Percentiles rank a stretch among this genome's conserved stretches.
Evolutionary conservation across 2,329 filamentous ascomycete species (phyloP).

Genomic region (Apiospora sp.): DNA sequence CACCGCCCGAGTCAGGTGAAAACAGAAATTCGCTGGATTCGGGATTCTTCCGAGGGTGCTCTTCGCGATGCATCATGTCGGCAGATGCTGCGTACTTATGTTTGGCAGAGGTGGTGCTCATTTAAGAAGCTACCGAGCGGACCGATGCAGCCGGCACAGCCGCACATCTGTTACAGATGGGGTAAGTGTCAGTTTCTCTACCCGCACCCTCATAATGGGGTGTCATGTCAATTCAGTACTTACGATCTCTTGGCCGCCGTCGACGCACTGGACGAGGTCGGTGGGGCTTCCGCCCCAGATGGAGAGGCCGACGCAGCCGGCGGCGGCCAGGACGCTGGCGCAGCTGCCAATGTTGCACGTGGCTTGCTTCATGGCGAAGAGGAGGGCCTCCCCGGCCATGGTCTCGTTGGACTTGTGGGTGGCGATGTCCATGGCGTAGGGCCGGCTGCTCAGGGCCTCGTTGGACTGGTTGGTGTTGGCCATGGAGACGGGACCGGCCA

Average conservation of each 20-base stretch:
- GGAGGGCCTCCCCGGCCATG: conserved; percentile 1
- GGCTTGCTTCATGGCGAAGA: background rate
- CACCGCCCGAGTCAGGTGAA: no score
- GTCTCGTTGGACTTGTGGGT: background rate
- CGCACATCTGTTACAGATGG: background rate
- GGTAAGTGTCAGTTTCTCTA: background rate
- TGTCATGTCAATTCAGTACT: background rate
- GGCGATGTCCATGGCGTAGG: background rate
- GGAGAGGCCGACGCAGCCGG: conserved; percentile 2
- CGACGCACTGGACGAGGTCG: background rate
- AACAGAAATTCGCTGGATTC: background rate
- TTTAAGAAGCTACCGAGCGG: background rate
- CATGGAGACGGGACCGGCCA: background rate
- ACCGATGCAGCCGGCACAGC: background rate
- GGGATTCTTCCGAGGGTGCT: no score
- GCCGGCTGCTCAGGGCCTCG: no score
- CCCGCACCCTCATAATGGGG: no score
- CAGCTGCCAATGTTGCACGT: background rate
- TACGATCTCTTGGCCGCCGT: background rate
- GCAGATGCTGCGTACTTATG: background rate
- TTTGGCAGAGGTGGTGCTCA: background rate
- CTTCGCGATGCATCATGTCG: background rate
- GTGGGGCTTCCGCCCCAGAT: background rate
- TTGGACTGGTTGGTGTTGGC: no score
- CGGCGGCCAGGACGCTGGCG: background rate